Conservation (phyloP, 1,139 yeast genomes). For the Candida sanyaensis region DNA sequence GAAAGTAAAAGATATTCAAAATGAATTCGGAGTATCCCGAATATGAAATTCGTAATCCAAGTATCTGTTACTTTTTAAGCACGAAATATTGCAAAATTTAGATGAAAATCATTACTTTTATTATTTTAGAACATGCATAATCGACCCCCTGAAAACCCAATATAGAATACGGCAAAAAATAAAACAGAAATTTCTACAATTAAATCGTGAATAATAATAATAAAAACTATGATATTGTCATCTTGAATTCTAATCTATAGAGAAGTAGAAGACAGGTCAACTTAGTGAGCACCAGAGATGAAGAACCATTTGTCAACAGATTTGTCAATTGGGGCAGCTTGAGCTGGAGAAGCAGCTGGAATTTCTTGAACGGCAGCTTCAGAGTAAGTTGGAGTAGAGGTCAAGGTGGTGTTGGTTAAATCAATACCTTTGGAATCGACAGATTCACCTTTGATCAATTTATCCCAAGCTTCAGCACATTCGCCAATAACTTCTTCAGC, state of each 20-base stretch:
- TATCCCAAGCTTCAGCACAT: conserved; percentile 80
- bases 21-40: too few relatives aligned
- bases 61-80: too few relatives aligned
- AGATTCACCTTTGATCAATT: conserved; percentile 57
- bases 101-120: too few relatives aligned
- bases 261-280: background rate
- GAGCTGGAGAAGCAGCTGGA: conserved; percentile 68
- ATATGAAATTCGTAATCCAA: too few relatives aligned
- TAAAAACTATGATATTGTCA: background rate
- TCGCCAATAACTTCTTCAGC: conserved; percentile 73
- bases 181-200: too few relatives aligned
- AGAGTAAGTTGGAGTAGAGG: conserved; percentile 54
- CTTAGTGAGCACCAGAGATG: conserved; percentile 79
- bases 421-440: conserved; percentile 55
- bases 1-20: too few relatives aligned
- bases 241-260: background rate
- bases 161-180: too few relatives aligned
- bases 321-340: conserved; percentile 95
- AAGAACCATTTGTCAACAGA: conserved; percentile 99
- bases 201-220: background rate
- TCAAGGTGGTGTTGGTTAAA: conserved; percentile 73
- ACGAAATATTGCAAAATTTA: too few relatives aligned
- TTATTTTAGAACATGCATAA: too few relatives aligned
- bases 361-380: conserved; percentile 51
- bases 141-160: too few relatives aligned